Conservation (phyloP, 768 basidiomycete species). For the Favolaschia claudopus region DNA sequence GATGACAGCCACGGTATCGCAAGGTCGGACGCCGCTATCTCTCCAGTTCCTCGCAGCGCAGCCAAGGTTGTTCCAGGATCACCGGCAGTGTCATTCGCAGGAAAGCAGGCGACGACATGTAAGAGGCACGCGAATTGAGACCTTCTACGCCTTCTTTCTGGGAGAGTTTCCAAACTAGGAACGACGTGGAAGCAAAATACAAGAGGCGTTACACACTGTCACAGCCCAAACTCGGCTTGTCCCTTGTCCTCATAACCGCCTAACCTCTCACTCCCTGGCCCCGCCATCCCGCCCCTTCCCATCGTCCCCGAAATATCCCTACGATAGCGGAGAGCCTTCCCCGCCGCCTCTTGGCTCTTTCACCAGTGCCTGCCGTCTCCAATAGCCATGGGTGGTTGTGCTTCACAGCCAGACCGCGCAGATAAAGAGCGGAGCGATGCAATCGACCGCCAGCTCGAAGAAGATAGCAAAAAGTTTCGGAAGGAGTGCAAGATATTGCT, state of each 20-base stretch:
- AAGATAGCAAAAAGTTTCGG: conserved; percentile 59
- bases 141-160: not conserved
- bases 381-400: conserved; percentile 23
- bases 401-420: conserved; percentile 17
- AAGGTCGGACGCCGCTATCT: conserved; percentile 14
- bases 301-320: no score
- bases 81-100: conserved; percentile 10
- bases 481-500: conserved; percentile 71
- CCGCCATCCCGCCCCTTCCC: no score
- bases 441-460: conserved; percentile 66
- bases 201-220: not conserved
- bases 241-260: conserved; percentile 10
- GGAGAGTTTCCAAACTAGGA: conserved; percentile 1
- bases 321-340: no score
- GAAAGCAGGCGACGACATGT: no score
- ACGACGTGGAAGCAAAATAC: not conserved
- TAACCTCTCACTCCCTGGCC: no score
- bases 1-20: no score
- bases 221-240: not conserved
- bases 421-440: conserved; percentile 44
- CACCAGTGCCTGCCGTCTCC: not conserved
- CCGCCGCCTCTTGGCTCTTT: not conserved
- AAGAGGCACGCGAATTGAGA: no score
- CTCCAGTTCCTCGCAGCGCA: not conserved
- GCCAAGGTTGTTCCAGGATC: no score